Evolutionary conservation across 495 filamentous ascomycete genomes (phyloP).

Genomic region (Daldinia loculata): DNA sequence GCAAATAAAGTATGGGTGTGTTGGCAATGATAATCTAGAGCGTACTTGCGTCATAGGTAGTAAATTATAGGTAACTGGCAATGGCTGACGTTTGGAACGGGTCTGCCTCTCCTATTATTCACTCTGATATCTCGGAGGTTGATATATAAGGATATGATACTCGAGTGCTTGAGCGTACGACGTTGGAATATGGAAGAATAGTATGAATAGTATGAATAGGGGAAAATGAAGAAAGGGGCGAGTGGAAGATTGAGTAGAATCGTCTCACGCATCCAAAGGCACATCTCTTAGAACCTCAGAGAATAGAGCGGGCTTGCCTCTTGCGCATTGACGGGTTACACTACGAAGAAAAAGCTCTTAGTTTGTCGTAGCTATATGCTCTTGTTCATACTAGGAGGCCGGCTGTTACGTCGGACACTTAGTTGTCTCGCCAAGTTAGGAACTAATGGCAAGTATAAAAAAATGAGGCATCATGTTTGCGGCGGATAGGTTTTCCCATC

Average conservation of each 20-base stretch:
- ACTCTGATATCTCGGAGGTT: neutral
- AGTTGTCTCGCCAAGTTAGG: neutral
- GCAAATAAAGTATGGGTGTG: too few relatives aligned
- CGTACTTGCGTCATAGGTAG: neutral
- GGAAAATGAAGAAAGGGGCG: neutral
- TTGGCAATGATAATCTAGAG: neutral
- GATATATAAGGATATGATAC: neutral
- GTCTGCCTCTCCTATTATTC: neutral
- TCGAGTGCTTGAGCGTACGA: neutral
- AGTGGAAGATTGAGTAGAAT: neutral
- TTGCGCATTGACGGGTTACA: neutral
- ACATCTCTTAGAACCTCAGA: neutral
- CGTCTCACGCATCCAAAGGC: neutral
- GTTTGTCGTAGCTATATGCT: neutral
- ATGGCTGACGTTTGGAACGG: neutral
- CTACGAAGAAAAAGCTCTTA: neutral
- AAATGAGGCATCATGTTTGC: neutral
- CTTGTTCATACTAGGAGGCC: neutral
- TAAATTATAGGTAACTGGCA: neutral
- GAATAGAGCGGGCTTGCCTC: neutral
- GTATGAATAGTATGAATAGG: neutral
- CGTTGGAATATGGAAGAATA: neutral
- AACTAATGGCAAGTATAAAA: neutral
- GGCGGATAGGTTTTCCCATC: too few relatives aligned
- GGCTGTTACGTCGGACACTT: neutral